Base-by-base conservation (phyloP, 129 eudicot genomes). In the Dittrichia graveolens region DNA sequence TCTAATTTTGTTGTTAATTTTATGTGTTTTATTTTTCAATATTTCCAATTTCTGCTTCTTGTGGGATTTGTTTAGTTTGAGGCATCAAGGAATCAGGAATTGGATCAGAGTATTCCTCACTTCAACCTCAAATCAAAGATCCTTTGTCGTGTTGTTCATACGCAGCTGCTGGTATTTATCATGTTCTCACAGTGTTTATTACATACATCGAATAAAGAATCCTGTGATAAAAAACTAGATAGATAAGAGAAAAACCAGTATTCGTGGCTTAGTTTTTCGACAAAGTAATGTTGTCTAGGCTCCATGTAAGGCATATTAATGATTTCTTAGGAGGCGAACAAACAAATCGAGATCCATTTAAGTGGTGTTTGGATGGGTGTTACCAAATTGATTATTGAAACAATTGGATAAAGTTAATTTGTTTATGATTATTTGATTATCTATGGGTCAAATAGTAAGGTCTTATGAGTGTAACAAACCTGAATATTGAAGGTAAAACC, bases 51-150 rank as follows among this genome's bases (percentile, higher is more conserved):
- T 77, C 62, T 16, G 67, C 43, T 66, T 62, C 61, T 85, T 76
- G 41, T 65, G 62, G 46, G 67, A 45, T 75, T 72, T 65, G 34
- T 46, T 72, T 47, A 92, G 98, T 80, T 92, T 72, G 96, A 89
- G 85, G 96, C 89, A 65, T 87, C 96, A 62, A 87, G 91, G 65
- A 92, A 87, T 83, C 85, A 89, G 74, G 96, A 89, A 73, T 49
- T 78, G 52, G 81, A 87, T 78, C 91, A 89, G 77, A 76, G 81
- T 73, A 92, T 86, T 64, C 88, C 89, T 18, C 73, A 65, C 80
- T 87, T 89, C 61, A 78, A 80, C 45, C 87, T 92, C 71, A 81
- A 87, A 4, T 69, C 94, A 7, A 92, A 89, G 88, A 92, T 92
- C 85, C 96, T 92, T 49, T 92, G 98, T 70, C 72, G 84, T 54